Percentiles rank a stretch among this genome's conserved stretches.
Conservation (phyloP, 2,329 filamentous ascomycete species). For the Sporothrix pallida region DNA sequence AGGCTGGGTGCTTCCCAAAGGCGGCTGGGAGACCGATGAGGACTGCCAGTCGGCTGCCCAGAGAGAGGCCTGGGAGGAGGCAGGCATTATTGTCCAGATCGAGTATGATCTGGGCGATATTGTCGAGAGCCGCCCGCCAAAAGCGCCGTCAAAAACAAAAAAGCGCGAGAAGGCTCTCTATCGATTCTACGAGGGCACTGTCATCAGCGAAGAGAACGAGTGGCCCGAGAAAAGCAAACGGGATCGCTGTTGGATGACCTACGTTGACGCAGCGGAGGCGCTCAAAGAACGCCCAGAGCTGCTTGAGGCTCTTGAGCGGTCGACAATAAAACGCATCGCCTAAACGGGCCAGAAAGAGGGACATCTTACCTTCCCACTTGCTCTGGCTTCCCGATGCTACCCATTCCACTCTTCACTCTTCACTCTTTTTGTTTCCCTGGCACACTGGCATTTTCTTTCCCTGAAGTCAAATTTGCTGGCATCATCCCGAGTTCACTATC, state of each 20-base stretch:
- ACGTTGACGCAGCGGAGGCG: slow-evolving; percentile 77
- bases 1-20: slow-evolving; percentile 96
- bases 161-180: slow-evolving; percentile 68
- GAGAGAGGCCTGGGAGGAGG: slow-evolving; percentile 97
- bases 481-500: no score
- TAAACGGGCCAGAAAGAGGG: background rate
- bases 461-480: no score
- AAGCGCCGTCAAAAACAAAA: slow-evolving; percentile 60
- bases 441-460: background rate
- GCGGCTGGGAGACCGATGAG: slow-evolving; percentile 97
- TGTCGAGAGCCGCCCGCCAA: slow-evolving; percentile 80
- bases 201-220: slow-evolving; percentile 79
- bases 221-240: slow-evolving; percentile 97
- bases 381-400: background rate
- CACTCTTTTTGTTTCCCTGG: background rate
- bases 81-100: slow-evolving; percentile 85
- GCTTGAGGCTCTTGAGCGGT: slow-evolving; percentile 82
- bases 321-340: slow-evolving; percentile 62
- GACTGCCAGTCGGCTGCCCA: slow-evolving; percentile 81
- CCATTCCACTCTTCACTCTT: slow-evolving; percentile 10
- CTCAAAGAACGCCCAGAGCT: slow-evolving; percentile 83
- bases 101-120: slow-evolving; percentile 87
- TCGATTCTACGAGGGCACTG: slow-evolving; percentile 86
- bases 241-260: slow-evolving; percentile 87
- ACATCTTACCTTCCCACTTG: background rate